Conservation (phyloP, 1,284 basidiomycete species). For the Leccinum insigne region DNA sequence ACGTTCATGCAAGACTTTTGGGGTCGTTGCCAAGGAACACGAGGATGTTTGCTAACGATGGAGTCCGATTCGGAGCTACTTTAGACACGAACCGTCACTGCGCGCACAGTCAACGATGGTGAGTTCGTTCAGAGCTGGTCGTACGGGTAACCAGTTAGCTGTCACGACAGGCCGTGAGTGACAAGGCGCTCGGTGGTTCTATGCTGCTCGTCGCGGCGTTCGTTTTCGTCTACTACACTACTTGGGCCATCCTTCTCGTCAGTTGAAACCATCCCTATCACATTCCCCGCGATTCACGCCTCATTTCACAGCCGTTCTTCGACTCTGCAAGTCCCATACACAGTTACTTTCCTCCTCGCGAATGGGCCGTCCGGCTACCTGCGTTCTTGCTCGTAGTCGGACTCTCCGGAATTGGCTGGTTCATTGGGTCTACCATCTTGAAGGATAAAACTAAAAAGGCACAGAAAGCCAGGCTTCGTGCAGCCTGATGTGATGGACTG, state of each 20-base stretch:
- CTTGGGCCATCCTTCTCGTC: slow-evolving; percentile 88
- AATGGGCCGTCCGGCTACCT: slow-evolving; percentile 90
- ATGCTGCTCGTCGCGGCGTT: slow-evolving; percentile 80
- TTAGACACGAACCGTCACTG: slow-evolving; percentile 23
- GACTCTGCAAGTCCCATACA: slow-evolving; percentile 73
- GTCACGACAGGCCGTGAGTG: slow-evolving; percentile 65
- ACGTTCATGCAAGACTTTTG: neutral
- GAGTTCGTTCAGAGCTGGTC: slow-evolving; percentile 13
- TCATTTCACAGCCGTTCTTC: slow-evolving; percentile 75
- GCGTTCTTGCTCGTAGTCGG: slow-evolving; percentile 82
- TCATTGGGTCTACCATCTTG: slow-evolving; percentile 75
- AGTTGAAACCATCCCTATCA: slow-evolving; percentile 31
- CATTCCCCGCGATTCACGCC: slow-evolving; percentile 3
- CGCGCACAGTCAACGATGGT: slow-evolving; percentile 23
- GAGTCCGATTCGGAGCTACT: slow-evolving; percentile 7
- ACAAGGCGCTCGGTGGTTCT: slow-evolving; percentile 76
- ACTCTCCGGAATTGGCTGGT: slow-evolving; percentile 72
- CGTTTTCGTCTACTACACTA: slow-evolving; percentile 89
- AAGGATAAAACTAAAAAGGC: slow-evolving; percentile 72
- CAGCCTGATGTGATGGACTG: slow-evolving; percentile 40
- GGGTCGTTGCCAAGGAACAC: too few species aligned
- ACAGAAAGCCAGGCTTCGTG: slow-evolving; percentile 54
- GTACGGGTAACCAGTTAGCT: slow-evolving; percentile 7
- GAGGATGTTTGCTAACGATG: neutral
- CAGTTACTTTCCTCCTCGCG: slow-evolving; percentile 77